Conservation (phyloP, 1,139 yeast species). For the Candida labiduridarum region DNA sequence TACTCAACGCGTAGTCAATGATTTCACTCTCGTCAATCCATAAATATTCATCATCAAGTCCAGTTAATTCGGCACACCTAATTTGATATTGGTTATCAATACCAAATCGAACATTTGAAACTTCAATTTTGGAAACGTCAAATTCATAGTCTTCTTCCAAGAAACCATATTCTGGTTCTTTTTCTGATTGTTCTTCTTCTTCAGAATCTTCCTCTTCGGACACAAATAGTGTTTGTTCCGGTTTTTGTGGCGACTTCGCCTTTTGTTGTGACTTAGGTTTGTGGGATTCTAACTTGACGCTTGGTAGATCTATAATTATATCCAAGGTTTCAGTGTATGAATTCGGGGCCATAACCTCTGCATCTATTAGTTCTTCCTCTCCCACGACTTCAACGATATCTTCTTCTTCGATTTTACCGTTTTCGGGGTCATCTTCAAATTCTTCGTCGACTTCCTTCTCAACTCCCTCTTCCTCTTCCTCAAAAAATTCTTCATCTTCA, state of each 20-base stretch:
- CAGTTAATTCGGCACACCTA: conserved; percentile 50
- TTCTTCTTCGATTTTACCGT: neutral
- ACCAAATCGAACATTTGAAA: conserved; percentile 60
- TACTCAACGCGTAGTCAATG: conserved; percentile 47
- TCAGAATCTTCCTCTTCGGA: conserved; percentile 9
- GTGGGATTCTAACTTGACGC: conserved; percentile 4
- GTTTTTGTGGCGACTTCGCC: no score
- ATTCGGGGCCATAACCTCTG: neutral
- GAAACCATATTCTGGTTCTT: conserved; percentile 62
- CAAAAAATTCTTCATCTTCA: conserved; percentile 13
- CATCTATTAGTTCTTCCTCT: conserved; percentile 5
- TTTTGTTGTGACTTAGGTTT: neutral
- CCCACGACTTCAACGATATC: conserved; percentile 1
- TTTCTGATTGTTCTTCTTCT: conserved; percentile 14
- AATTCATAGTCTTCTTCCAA: conserved; percentile 65
- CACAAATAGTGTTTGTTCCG: no score
- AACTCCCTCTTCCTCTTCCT: conserved; percentile 20
- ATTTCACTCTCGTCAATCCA: conserved; percentile 63
- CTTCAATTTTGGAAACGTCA: conserved; percentile 52
- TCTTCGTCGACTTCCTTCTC: neutral
- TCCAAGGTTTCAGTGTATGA: conserved; percentile 7
- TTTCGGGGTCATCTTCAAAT: neutral
- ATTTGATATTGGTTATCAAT: conserved; percentile 51
- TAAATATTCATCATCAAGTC: conserved; percentile 45
- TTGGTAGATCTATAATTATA: conserved; percentile 15